Evolutionary conservation across 306 rosid genomes (phyloP), one percentile per base, ranked within the genome.

Genomic region (Cucurbita moschata): DNA sequence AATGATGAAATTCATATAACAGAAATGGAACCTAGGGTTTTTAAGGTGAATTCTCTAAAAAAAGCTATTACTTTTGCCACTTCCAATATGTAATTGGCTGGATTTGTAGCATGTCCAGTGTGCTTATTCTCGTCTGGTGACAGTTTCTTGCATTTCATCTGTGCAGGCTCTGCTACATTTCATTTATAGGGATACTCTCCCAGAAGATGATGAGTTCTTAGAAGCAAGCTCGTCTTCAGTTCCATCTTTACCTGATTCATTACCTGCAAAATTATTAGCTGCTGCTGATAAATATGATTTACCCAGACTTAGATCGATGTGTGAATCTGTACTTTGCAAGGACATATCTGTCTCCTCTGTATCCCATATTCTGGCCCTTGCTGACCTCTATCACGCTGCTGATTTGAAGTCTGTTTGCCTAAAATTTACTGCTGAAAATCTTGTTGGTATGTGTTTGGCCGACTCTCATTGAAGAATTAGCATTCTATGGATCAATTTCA

Each of bases 311-410:
- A 77, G 88, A 81, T 72, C 87, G 87, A 86, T 89, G 96, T 94
- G 99, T 19, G 99, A 94, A 81, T 91, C 99, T 69, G 95, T 87
- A 82, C 88, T 94, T 62, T 94, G 99, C 87, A 89, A 88, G 85
- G 95, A 87, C 76, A 88, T 94, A 77, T 87, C 97, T 47, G 90
- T 91, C 44, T 88, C 89, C 75, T 91, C 97, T 58, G 97, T 94
- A 76, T 90, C 96, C 77, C 87, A 87, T 81, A 87, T 94, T 51
- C 86, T 91, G 72, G 95, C 95, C 77, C 88, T 94, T 80, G 99
- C 99, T 18, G 99, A 91, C 75, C 88, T 86, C 55, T 83, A 86
- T 83, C 88, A 82, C 54, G 97, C 97, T 19, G 76, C 96, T 15
- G 97, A 94, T 42, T 78, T 94, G 70, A 94, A 94, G 86, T 85